Conservation (phyloP, 2,329 filamentous ascomycete species). For the Ophiostoma sp. region DNA sequence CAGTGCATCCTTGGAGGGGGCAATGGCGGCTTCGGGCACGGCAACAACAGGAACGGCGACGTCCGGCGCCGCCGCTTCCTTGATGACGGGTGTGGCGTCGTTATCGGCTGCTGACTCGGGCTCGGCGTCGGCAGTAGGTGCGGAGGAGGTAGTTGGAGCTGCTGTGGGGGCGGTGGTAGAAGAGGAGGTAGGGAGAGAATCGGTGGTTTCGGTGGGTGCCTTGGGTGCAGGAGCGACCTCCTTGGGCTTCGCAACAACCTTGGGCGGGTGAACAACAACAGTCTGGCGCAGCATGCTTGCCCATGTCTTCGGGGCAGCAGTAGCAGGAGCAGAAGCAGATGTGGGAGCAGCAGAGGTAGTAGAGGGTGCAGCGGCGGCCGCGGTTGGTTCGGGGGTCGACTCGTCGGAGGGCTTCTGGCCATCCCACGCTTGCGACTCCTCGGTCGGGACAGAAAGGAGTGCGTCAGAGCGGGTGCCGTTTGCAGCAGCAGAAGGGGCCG, state of each 20-base stretch:
- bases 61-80: conserved; percentile 34
- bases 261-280: conserved; percentile 45
- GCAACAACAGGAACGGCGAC: conserved; percentile 43
- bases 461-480: conserved; percentile 63
- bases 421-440: conserved; percentile 67
- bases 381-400: conserved; percentile 36
- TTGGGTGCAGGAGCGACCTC: conserved; percentile 36
- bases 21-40: conserved; percentile 57
- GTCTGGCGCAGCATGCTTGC: conserved; percentile 71
- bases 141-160: not conserved
- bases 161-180: conserved; percentile 24
- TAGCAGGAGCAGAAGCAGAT: conserved; percentile 34
- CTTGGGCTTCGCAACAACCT: conserved; percentile 29
- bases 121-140: conserved; percentile 34
- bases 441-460: conserved; percentile 65
- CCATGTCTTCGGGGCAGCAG: conserved; percentile 61
- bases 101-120: conserved; percentile 39
- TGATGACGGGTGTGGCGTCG: conserved; percentile 36
- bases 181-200: conserved; percentile 44
- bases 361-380: conserved; percentile 32
- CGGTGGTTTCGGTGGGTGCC: conserved; percentile 40
- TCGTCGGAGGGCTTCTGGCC: conserved; percentile 45
- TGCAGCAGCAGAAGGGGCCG: conserved; percentile 57
- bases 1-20: conserved; percentile 76
- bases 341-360: conserved; percentile 37